A percentile compares a stretch with the other conserved stretches of the same genome.
phyloP scores from a whole-genome alignment of 75 land plant species.

The Cunninghamia lanceolata region DNA sequence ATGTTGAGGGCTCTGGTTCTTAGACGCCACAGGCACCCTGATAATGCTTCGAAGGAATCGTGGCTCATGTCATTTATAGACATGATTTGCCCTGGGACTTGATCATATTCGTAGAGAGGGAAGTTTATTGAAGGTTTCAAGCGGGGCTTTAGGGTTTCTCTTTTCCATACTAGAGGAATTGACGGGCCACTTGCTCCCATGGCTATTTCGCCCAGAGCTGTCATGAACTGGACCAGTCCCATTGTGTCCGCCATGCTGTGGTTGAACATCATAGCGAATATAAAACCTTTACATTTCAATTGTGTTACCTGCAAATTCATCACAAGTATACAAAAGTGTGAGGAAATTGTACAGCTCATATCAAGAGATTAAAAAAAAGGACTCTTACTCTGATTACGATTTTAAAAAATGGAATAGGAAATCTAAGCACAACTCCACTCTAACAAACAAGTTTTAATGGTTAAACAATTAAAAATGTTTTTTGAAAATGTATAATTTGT shows the following conservation, averaged over 20 bases:
- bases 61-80: slow-evolving; percentile 1
- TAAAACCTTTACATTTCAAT: slow-evolving; percentile 51
- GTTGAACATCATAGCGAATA: slow-evolving; percentile 35
- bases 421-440: too few relatives aligned
- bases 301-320: slow-evolving; percentile 35
- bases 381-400: too few relatives aligned
- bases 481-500: too few relatives aligned
- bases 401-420: too few relatives aligned
- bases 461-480: too few relatives aligned
- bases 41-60: slow-evolving; percentile 27
- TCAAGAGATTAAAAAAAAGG: too few relatives aligned
- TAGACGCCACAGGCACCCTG: background rate
- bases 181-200: too few relatives aligned
- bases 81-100: background rate
- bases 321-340: background rate
- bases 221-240: slow-evolving; percentile 31
- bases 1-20: background rate
- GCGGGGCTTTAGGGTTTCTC: slow-evolving; percentile 11
- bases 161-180: too few relatives aligned
- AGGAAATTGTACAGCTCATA: background rate
- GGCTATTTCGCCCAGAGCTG: too few relatives aligned
- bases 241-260: slow-evolving; percentile 51
- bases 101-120: slow-evolving; percentile 42
- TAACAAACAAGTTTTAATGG: too few relatives aligned
- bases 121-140: slow-evolving; percentile 27